Evolutionary conservation across 768 basidiomycete species (phyloP).

Genomic region (Stropharia rugosoannulata): DNA sequence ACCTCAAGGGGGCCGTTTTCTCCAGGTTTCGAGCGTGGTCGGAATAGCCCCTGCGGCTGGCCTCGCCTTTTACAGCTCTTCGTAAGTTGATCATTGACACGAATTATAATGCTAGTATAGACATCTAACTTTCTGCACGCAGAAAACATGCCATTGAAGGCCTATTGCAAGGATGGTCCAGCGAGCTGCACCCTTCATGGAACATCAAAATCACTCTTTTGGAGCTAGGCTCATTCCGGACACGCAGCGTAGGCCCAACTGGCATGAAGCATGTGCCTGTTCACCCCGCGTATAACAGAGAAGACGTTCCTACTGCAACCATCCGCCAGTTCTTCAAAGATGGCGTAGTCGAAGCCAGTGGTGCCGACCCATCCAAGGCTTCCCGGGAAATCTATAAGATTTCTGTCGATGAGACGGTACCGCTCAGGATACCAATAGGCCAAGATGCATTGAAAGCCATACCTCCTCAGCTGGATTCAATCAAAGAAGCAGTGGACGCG

Average conservation of each 20-base stretch:
- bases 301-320: not conserved
- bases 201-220: not conserved
- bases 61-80: not conserved
- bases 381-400: not conserved
- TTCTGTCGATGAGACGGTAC: not conserved
- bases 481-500: no score
- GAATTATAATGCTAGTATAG: no score
- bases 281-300: not conserved
- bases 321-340: not conserved
- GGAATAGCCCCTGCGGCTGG: not conserved
- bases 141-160: constrained; percentile 1
- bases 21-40: not conserved
- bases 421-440: not conserved
- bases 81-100: not conserved
- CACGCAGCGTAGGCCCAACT: not conserved
- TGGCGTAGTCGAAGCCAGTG: not conserved
- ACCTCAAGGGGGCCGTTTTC: not conserved
- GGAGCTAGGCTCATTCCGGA: not conserved
- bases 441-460: not conserved
- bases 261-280: not conserved
- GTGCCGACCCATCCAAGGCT: not conserved
- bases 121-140: not conserved
- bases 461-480: no score
- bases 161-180: not conserved
- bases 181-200: not conserved